Conservation (phyloP, 495 filamentous ascomycete genomes). For the Aspergillus incahuasiensis region DNA sequence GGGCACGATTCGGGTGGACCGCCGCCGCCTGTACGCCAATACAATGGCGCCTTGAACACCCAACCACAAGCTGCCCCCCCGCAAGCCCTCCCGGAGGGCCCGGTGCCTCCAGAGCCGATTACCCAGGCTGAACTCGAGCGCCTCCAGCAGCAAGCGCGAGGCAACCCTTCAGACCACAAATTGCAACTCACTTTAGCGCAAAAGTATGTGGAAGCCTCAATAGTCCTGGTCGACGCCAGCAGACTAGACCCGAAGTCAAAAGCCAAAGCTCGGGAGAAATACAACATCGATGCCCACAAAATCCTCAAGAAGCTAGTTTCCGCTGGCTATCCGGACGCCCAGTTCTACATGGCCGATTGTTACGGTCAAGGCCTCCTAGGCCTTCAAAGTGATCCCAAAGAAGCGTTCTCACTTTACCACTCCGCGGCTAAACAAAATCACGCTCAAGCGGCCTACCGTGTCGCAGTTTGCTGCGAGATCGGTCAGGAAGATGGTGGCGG, state of each 20-base stretch:
- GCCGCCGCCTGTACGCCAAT: conserved; percentile 71
- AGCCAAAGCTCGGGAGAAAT: conserved; percentile 75
- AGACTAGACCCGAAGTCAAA: conserved; percentile 71
- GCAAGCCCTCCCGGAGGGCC: conserved; percentile 24
- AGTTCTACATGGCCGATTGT: conserved; percentile 91
- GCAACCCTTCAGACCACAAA: conserved; percentile 65
- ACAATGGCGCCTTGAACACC: conserved; percentile 42
- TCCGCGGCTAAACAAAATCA: conserved; percentile 88
- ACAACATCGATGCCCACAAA: conserved; percentile 80
- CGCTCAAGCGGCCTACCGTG: conserved; percentile 81
- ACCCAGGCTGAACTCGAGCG: conserved; percentile 73
- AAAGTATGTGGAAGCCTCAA: conserved; percentile 80
- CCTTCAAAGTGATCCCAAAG: conserved; percentile 73
- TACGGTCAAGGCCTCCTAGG: conserved; percentile 71
- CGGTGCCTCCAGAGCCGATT: conserved; percentile 48
- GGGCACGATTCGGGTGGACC: conserved; percentile 60
- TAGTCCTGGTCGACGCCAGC: conserved; percentile 62
- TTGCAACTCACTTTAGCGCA: conserved; percentile 72
- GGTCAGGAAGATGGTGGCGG: conserved; percentile 92
- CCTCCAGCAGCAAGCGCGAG: conserved; percentile 60
- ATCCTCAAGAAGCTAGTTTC: conserved; percentile 79
- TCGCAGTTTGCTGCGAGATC: conserved; percentile 95
- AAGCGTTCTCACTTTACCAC: conserved; percentile 90
- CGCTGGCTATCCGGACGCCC: conserved; percentile 68
- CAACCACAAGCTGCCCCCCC: conserved; percentile 32